phyloP scores from a whole-genome alignment of 805 yeast genomes.

The Komagataella kurtzmanii region DNA sequence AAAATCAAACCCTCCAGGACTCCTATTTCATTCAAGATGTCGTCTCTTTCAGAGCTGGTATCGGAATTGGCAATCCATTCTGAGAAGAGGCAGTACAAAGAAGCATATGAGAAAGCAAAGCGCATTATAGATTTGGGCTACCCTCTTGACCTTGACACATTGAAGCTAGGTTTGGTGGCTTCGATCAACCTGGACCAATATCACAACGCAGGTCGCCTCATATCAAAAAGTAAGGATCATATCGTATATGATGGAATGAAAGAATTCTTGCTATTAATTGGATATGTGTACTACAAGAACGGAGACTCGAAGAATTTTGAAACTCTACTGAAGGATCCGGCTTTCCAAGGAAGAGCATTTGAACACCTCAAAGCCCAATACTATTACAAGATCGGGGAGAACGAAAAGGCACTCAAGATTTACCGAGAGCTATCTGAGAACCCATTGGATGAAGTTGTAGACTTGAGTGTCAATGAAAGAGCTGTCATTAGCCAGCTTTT shows the following conservation, averaged over 20 bases:
- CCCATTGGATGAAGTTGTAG: conserved; percentile 28
- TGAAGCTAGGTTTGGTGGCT: conserved; percentile 35
- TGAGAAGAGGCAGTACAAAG: conserved; percentile 19
- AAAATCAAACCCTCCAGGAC: not conserved
- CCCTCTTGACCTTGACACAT: conserved; percentile 16
- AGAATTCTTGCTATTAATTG: conserved; percentile 26
- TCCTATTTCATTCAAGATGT: conserved; percentile 5
- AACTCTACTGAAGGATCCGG: conserved; percentile 10
- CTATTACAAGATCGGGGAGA: conserved; percentile 32
- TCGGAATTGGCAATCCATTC: conserved; percentile 21
- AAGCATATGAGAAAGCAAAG: conserved; percentile 17
- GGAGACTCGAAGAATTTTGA: conserved; percentile 19
- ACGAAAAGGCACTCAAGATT: conserved; percentile 27
- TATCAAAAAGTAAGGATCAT: conserved; percentile 20
- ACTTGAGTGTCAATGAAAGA: conserved; percentile 49
- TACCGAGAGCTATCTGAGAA: conserved; percentile 27
- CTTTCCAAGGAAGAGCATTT: conserved; percentile 20
- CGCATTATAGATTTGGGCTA: conserved; percentile 12
- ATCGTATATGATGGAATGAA: conserved; percentile 19
- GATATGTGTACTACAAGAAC: conserved; percentile 46
- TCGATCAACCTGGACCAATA: conserved; percentile 48
- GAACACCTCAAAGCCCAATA: conserved; percentile 39
- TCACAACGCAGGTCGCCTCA: conserved; percentile 23
- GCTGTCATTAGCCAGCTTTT: conserved; percentile 46
- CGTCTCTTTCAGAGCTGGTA: conserved; percentile 18